A percentile compares a stretch with the other conserved stretches of the same genome.
Evolutionary conservation across 192 early-diverging fungal genomes (phyloP).

Genomic region (Mortierella claussenii): DNA sequence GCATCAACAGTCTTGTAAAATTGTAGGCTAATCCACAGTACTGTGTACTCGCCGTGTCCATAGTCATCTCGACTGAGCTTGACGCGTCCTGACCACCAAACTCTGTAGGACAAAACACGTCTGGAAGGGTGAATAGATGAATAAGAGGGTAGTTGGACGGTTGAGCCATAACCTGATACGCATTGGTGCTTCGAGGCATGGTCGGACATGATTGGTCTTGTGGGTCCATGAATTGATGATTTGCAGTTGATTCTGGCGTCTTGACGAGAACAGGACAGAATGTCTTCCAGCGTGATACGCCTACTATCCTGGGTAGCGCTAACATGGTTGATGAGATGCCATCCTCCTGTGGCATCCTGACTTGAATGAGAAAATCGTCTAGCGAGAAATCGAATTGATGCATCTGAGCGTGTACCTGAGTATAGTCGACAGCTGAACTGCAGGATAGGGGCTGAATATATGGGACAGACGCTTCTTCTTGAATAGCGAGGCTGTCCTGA

Average conservation of each 20-base stretch:
- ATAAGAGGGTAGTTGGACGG: slow-evolving; percentile 26
- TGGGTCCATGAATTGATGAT: no score
- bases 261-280: not conserved
- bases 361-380: slow-evolving; percentile 22
- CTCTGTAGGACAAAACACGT: slow-evolving; percentile 11
- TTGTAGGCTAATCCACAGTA: not conserved
- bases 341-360: not conserved
- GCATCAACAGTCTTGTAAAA: not conserved
- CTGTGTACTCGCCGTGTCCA: no score
- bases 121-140: slow-evolving; percentile 27
- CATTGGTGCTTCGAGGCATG: slow-evolving; percentile 8
- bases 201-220: no score
- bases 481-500: no score
- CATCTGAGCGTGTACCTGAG: not conserved
- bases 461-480: no score
- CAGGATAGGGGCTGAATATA: no score
- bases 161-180: slow-evolving; percentile 9
- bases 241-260: no score
- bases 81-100: slow-evolving; percentile 14
- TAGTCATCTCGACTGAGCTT: no score
- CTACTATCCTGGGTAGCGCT: slow-evolving; percentile 1
- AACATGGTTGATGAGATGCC: no score
- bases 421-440: no score
- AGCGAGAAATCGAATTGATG: slow-evolving; percentile 30
- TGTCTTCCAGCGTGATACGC: slow-evolving; percentile 29